Base-by-base conservation (phyloP, 176 grass and related monocot genomes). In the Oryza rufipogon region DNA sequence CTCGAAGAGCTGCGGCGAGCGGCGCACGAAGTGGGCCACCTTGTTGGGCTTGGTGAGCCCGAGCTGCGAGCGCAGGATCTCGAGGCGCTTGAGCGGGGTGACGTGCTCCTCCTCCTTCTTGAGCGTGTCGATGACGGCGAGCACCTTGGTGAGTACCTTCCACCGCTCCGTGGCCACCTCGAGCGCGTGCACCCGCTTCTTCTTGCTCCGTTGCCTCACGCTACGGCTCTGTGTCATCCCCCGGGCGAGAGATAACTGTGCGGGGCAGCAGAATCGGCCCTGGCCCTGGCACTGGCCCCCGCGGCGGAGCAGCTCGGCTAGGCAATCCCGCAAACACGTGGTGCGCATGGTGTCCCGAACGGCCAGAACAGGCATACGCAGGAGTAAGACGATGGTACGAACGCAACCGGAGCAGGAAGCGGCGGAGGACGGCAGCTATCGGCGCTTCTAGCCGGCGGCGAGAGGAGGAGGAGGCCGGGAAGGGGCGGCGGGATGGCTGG, bases 51-150 rank as follows among this genome's bases (percentile, higher is more conserved):
- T 92, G 68, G 60, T 69, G 22, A 97, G 86, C 33, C 86, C 94
- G 6, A 95, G 79, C 69, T 97, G 94, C 5, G 92, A 85, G 6
- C 91, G 82, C 66, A 91, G 92, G 39, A 87, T 91, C 91, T 93
- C 95, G 17, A 95, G 77, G 51, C 91, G 70, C 58, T 78, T 91
- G 64, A 98, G 65, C n/a, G 91, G 89, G 16, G 90, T 91, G 49
- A 97, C 81, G 77, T 93, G 89, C 76, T 97, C 91, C 48, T 88
- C 87, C 73, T 91, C 94, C 78, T 76, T 79, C 91, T 97, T 97
- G 80, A 93, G 81, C 7, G 80, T 86, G 41, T 97, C 91, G 25
- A 93, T 71, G 19, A 97, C 83, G 19, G 84, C 32, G 25, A 97
- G 83, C 64, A 88, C 89, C 80, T 97, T 97, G 52, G 89, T 90